Evolutionary conservation across 306 rosid genomes (phyloP), one percentile per base, ranked within the genome.

Genomic region (Calophaca sinica): DNA sequence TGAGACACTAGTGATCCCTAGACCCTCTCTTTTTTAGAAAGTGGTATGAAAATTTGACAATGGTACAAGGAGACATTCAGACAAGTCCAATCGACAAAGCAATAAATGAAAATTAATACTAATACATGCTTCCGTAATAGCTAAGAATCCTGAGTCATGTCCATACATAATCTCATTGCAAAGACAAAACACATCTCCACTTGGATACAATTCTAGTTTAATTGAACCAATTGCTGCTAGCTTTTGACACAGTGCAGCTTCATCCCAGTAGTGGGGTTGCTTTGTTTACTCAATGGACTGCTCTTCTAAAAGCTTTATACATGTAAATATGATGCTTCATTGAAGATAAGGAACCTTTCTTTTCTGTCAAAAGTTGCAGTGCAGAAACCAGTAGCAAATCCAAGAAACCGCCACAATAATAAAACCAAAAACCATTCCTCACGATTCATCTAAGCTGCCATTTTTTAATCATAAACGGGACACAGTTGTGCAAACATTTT

Each of bases 331-430:
- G 77, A 69, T 72, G 75, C 81, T 50, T 63, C 76, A 64, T 69
- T 29, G 14, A 73, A 83, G 91, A 86, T 85, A 73, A 83, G 86
- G 82, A 70, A 81, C 80, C 82, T 85, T 83, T 80, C 77, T 20
- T 20, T 20, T 20, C 75, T 63, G 79, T 73, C 88, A 83, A 83
- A 84, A 77, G 83, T 63, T 75, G 74, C 77, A 51, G 28, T 44
- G 84, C 79, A 81, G 46, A 65, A 68, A 50, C 72, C 81, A 62
- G 63, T 20, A 73, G 65, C 72, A 57, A 57, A 72, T 68, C 74
- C 65, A 80, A 66, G 77, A 68, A 51, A 70, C 75, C 67, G 20
- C 53, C 65, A 29, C 81, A 59, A 63, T 53, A 52, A 75, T 54
- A 70, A 70, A 54, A 52, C 45, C 61, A 65, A 9, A 20, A 32